Evolutionary conservation across 2,329 filamentous ascomycete genomes (phyloP).

Genomic region (Trichoderma sp.): DNA sequence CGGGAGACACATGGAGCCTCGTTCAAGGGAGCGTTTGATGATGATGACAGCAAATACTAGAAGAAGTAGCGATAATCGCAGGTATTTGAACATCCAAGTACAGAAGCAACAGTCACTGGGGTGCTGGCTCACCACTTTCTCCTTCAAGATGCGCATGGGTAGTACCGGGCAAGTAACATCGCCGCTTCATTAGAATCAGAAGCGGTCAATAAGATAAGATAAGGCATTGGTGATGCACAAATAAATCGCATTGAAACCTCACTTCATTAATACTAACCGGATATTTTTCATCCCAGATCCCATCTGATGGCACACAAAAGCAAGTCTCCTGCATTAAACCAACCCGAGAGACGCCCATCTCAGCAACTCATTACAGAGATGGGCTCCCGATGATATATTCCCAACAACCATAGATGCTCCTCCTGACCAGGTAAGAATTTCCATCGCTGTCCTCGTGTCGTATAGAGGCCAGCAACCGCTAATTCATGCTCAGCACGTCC

Average conservation of each 20-base stretch:
- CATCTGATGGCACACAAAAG: background rate
- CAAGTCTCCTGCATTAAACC: background rate
- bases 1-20: too few relatives aligned
- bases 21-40: too few relatives aligned
- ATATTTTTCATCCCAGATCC: background rate
- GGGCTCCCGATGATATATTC: background rate
- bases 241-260: background rate
- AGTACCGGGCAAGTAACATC: background rate
- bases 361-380: background rate
- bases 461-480: background rate
- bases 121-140: too few relatives aligned
- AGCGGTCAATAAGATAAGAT: background rate
- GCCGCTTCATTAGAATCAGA: background rate
- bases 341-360: background rate
- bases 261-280: background rate
- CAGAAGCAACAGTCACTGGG: too few relatives aligned
- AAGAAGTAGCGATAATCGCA: too few relatives aligned
- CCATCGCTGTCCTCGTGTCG: background rate
- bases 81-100: too few relatives aligned
- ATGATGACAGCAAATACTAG: too few relatives aligned
- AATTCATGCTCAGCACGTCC: slow-evolving; percentile 17
- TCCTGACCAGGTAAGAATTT: background rate
- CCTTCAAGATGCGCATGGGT: too few relatives aligned
- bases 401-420: background rate
- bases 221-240: background rate